phyloP scores from a whole-genome alignment of 2,329 filamentous ascomycete genomes.

The Akanthomyces dipterigenus region DNA sequence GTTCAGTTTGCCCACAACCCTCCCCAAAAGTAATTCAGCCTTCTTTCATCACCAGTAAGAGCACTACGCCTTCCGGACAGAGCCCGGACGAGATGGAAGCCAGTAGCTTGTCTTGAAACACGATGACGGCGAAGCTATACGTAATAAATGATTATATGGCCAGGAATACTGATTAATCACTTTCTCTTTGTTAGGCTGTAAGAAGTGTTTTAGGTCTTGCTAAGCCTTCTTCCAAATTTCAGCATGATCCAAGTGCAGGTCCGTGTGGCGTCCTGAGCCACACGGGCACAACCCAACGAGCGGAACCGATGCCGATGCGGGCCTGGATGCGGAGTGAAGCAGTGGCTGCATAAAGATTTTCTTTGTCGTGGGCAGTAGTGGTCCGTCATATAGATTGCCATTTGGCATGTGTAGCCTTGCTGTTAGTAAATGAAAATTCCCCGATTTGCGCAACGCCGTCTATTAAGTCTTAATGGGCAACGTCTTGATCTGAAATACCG shows the following conservation, averaged over 20 bases:
- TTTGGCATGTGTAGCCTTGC: neutral
- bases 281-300: neutral
- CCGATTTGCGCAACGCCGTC: conserved; percentile 6
- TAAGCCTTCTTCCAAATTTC: neutral
- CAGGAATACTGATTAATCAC: conserved; percentile 29
- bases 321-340: neutral
- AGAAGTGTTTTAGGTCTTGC: conserved; percentile 2
- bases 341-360: neutral
- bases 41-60: conserved; percentile 5
- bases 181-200: conserved; percentile 9
- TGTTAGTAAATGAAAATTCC: neutral
- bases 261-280: neutral
- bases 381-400: neutral
- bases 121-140: conserved; percentile 29
- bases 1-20: conserved; percentile 82
- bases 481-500: conserved; percentile 95
- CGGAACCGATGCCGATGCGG: neutral
- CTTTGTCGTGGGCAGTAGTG: neutral
- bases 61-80: conserved; percentile 21
- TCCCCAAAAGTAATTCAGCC: conserved; percentile 69
- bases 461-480: conserved; percentile 56
- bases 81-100: conserved; percentile 20
- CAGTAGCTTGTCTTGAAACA: conserved; percentile 19
- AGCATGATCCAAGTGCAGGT: neutral
- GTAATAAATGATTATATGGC: conserved; percentile 28